A percentile compares a stretch with the other conserved stretches of the same genome.
Evolutionary conservation across 495 filamentous ascomycete species (phyloP).

Genomic region (Hyaloscypha finlandica): DNA sequence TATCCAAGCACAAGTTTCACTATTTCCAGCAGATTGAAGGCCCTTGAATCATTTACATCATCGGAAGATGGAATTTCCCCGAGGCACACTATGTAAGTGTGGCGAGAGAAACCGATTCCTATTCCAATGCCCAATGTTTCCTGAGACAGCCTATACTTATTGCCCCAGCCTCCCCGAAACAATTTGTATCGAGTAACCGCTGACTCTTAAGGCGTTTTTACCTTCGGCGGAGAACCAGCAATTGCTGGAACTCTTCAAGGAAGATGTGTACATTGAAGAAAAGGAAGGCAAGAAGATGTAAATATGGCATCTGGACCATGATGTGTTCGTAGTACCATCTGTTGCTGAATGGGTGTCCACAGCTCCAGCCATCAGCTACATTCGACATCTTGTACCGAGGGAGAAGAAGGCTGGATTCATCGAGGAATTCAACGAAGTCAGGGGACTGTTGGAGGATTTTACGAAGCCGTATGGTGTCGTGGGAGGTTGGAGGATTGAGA

Average conservation of each 20-base stretch:
- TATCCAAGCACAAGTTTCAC: constrained; percentile 5
- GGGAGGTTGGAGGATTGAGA: constrained; percentile 53
- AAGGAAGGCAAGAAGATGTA: constrained; percentile 13
- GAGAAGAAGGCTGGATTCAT: constrained; percentile 45
- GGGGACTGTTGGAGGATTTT: constrained; percentile 42
- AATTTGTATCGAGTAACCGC: too few species aligned
- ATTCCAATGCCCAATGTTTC: too few species aligned
- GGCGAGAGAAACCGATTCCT: too few species aligned
- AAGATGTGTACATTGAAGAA: constrained; percentile 43
- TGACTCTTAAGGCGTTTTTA: constrained; percentile 23
- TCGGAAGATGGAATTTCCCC: constrained; percentile 53
- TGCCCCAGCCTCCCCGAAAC: too few species aligned
- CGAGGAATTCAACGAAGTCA: constrained; percentile 42
- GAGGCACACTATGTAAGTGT: constrained; percentile 37
- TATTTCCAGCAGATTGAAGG: constrained; percentile 50
- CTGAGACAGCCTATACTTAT: too few species aligned
- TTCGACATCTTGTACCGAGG: constrained; percentile 43
- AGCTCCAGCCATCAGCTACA: constrained; percentile 47
- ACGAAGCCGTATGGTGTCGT: constrained; percentile 40
- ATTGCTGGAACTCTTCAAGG: constrained; percentile 43
- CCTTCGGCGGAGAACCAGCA: constrained; percentile 41
- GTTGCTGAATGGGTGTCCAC: constrained; percentile 36
- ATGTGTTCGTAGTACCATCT: constrained; percentile 29
- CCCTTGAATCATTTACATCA: constrained; percentile 45
- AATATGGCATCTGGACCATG: constrained; percentile 22